Conservation (phyloP, 75 land plant genomes). For the Pseudotsuga menziesii region DNA sequence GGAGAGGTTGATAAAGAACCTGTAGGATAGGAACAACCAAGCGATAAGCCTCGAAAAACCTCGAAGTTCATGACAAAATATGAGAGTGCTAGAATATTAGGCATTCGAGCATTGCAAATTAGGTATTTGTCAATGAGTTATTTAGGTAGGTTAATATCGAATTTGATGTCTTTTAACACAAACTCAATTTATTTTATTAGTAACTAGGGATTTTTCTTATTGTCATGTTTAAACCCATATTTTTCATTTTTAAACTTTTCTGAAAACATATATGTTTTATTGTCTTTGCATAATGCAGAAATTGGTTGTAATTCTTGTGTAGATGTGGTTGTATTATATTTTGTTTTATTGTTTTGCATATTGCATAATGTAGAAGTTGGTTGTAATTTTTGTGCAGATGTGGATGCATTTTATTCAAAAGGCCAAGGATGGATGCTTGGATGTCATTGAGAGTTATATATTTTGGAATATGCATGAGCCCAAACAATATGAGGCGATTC, state of each 20-base stretch:
- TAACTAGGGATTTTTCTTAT: too few species aligned
- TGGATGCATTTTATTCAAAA: slow-evolving; percentile 17
- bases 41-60: slow-evolving; percentile 51
- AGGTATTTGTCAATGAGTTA: too few species aligned
- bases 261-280: not conserved
- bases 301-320: not conserved
- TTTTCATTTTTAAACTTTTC: not conserved
- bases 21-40: slow-evolving; percentile 29
- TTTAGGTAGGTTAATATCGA: too few species aligned
- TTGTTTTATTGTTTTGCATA: too few species aligned
- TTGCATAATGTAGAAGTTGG: not conserved
- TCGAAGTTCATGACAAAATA: slow-evolving; percentile 94
- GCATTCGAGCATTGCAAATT: slow-evolving; percentile 92
- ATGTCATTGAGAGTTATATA: slow-evolving; percentile 16
- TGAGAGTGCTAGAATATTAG: slow-evolving; percentile 88
- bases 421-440: slow-evolving; percentile 17
- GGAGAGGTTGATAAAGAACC: slow-evolving; percentile 48
- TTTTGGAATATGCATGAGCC: slow-evolving; percentile 19
- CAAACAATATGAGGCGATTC: not conserved
- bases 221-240: too few species aligned
- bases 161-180: too few species aligned
- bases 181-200: too few species aligned
- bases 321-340: slow-evolving; percentile 20
- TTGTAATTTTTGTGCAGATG: slow-evolving; percentile 13
- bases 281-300: not conserved